phyloP scores from a whole-genome alignment of 805 yeast species.

The Candida jianshihensis region DNA sequence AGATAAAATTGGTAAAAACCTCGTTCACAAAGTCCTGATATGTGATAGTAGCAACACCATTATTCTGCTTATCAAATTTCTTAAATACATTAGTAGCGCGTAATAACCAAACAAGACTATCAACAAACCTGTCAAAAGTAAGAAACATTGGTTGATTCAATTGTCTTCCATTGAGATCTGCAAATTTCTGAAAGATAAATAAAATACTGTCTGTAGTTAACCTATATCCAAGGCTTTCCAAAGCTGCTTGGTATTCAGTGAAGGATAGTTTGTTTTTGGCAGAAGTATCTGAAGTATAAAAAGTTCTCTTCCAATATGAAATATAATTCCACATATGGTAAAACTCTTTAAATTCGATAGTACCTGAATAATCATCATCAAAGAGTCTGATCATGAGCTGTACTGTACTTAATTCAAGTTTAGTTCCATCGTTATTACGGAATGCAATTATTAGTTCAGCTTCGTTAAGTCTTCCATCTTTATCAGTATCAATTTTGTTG shows the following conservation, averaged over 20 bases:
- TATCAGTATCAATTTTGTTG: constrained; percentile 47
- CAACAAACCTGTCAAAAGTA: constrained; percentile 78
- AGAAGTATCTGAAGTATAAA: constrained; percentile 55
- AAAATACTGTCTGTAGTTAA: constrained; percentile 49
- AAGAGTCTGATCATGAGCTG: constrained; percentile 57
- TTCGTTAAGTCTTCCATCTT: constrained; percentile 48
- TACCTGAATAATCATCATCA: constrained; percentile 40
- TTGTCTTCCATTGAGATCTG: constrained; percentile 30
- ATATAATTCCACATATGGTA: constrained; percentile 63
- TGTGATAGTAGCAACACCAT: constrained; percentile 63
- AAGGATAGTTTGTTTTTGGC: constrained; percentile 53
- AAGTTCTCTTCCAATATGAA: constrained; percentile 57
- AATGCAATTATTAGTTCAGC: constrained; percentile 52
- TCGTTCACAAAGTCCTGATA: constrained; percentile 62
- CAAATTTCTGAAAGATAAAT: constrained; percentile 51
- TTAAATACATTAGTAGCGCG: constrained; percentile 74
- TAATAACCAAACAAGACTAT: constrained; percentile 68
- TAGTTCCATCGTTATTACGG: constrained; percentile 56
- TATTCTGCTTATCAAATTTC: constrained; percentile 65
- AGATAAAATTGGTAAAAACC: constrained; percentile 31
- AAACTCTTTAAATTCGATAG: constrained; percentile 52
- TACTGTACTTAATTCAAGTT: constrained; percentile 54
- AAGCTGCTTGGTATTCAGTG: constrained; percentile 55
- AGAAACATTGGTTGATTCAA: constrained; percentile 32
- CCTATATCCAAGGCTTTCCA: constrained; percentile 60